Base-by-base conservation (phyloP, 495 filamentous ascomycete genomes). In the Haplographium delicatum region DNA sequence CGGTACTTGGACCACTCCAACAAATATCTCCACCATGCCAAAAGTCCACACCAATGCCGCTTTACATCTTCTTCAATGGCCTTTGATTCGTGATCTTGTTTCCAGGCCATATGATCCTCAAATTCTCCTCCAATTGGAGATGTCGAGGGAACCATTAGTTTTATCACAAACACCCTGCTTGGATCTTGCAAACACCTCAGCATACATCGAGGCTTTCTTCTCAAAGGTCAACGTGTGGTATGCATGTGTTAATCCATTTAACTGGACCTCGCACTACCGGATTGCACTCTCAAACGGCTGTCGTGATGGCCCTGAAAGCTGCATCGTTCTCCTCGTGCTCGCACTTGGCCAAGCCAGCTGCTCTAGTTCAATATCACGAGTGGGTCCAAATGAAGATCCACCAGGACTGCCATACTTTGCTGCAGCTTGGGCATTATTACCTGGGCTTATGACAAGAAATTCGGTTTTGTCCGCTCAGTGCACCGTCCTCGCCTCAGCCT, bases 11-110 rank as follows among this genome's bases (percentile, higher is more conserved):
- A 79, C 76, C 7, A 81, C 74, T 30, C 73, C 73, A 23, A 81
- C 80, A 44, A 90, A 84, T 63, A 88, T 90, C 50, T 88, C 84
- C 2, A 88, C 84, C 26, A 89, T 91, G 84, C 86, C 86, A 30
- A 89, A 88, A 61, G 70, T 83, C 20, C 87, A 91, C 65, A 88
- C 85, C 0, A 90, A 86, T 44, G 84, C 86, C 22, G 84, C 86
- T 1, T 63, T 91, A 27, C 80, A 89, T 66, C 74, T 89, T 20
- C 72, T 91, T 2, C 84, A 90, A 60, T 89, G 84, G 84, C 87
- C 87, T 13, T 66, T 88, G 50, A 89, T 91, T 52, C 78, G 82
- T 27, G 84, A 88, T 60, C 67, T 91, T 35, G 82, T 91, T 19
- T 83, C 82, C 20, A 73, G 81, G 31, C 83, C 83, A 6, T 89